Base-by-base conservation (phyloP, 768 basidiomycete genomes). In the Coprinopsis marcescibilis region DNA sequence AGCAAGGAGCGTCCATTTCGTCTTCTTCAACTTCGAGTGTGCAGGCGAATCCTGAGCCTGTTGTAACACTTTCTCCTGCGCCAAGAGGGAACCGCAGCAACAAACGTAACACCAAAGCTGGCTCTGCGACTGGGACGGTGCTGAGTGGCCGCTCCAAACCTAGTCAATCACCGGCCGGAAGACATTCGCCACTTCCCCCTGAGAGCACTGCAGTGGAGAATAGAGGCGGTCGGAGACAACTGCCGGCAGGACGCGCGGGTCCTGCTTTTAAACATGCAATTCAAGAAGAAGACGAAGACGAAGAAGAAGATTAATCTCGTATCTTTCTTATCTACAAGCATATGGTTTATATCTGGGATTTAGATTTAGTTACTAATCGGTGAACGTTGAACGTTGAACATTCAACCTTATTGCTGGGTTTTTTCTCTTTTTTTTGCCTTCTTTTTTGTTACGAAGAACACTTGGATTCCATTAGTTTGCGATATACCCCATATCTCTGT, bases 221-320 rank as follows among this genome's bases (percentile, higher is more conserved):
- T 5, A 69, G 82, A 48, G 67, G 74, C 0, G 76, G 78, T 24
- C 70, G 88, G 54, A 70, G 88, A 51, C 84, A 87, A 58, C 67
- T 91, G 11, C 87, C 89, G 20, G 61, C 70, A 40, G 71, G 65
- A n/a, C 76, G 87, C 20, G 67, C 78, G n/a, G 87, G 85, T 1
- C 80, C 78, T 41, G 81, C 86, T 7, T 87, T 87, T 55, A 65
- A 69, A 38, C 78, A 82, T 52, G 65, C 85, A 3, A 89, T 89
- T 46, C 85, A 89, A 60, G 89, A 90, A 60, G 89, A 89, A 59
- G 89, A 91, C 54, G 89, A 90, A 61, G 89, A 73, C 17, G 89
- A 89, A 62, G 89, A 54, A 42, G 52, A 89, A 56, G 81, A 87
- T 59, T 72, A 60, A 63, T 48, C 20, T 49, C 30, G 30, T 27